Evolutionary conservation across 1,139 yeast species (phyloP).

Genomic region (Candida tropicalis): DNA sequence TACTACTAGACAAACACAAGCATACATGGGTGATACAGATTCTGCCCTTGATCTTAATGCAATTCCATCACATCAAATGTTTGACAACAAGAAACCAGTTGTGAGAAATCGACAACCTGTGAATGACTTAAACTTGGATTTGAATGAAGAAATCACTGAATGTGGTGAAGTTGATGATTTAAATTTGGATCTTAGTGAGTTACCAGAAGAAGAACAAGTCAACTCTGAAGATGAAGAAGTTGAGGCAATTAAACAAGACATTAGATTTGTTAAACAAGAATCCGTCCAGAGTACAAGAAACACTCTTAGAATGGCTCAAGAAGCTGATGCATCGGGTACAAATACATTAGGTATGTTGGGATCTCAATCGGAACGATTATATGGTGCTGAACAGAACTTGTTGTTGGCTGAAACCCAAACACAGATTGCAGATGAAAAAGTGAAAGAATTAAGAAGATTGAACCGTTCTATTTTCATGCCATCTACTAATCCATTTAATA

Average conservation of each 20-base stretch:
- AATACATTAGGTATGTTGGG: constrained; percentile 93
- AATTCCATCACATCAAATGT: constrained; percentile 40
- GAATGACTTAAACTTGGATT: constrained; percentile 27
- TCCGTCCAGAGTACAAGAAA: constrained; percentile 85
- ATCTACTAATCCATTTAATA: constrained; percentile 87
- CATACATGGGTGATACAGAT: constrained; percentile 28
- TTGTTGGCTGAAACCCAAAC: constrained; percentile 82
- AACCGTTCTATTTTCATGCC: constrained; percentile 85
- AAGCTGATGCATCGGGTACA: constrained; percentile 89
- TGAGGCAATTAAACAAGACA: constrained; percentile 83
- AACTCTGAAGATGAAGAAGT: constrained; percentile 81
- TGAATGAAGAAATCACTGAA: constrained; percentile 40
- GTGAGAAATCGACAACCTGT: constrained; percentile 25
- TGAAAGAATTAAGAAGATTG: constrained; percentile 74
- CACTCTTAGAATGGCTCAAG: constrained; percentile 84
- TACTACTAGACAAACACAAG: constrained; percentile 12
- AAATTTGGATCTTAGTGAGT: constrained; percentile 50
- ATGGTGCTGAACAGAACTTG: constrained; percentile 76
- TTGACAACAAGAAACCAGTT: constrained; percentile 28
- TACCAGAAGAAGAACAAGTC: constrained; percentile 48
- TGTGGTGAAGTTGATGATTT: constrained; percentile 35
- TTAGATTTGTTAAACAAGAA: constrained; percentile 83
- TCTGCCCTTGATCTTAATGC: constrained; percentile 42
- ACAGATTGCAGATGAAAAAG: constrained; percentile 80
- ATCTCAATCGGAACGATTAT: constrained; percentile 83